These are phyloP conservation scores for Hypocrella siamensis DNA, from an alignment of 2,329 filamentous ascomycete species.

Conservation along the genomic window DNA sequence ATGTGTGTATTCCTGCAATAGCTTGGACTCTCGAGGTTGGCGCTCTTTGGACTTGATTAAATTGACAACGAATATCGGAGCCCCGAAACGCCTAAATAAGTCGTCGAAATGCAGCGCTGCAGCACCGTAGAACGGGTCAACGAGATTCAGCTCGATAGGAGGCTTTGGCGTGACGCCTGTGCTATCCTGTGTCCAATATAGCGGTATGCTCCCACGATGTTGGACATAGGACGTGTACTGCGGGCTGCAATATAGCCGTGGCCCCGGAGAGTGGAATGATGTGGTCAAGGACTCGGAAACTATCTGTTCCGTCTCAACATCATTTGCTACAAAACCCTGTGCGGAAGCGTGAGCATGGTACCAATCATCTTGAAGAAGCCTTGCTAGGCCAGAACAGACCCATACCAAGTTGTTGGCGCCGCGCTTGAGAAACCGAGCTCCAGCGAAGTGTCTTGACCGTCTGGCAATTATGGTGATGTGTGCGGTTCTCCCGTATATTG, in stretches of 20 bases:
- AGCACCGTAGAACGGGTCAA: constrained; percentile 89
- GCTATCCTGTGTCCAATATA: constrained; percentile 95
- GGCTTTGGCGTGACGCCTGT: constrained; percentile 92
- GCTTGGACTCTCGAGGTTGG: constrained; percentile 78
- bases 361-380: too few relatives aligned
- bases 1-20: constrained; percentile 73
- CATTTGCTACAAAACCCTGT: constrained; percentile 83
- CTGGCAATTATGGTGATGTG: constrained; percentile 91
- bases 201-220: constrained; percentile 87
- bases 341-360: too few relatives aligned
- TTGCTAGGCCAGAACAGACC: too few relatives aligned
- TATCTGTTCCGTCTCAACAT: constrained; percentile 97
- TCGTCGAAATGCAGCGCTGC: constrained; percentile 92
- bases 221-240: constrained; percentile 94
- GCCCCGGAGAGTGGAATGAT: constrained; percentile 85
- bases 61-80: constrained; percentile 82
- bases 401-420: constrained; percentile 70
- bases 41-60: constrained; percentile 81
- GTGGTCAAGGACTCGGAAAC: constrained; percentile 90
- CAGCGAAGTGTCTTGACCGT: constrained; percentile 83
- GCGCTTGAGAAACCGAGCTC: constrained; percentile 84
- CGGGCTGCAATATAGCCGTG: constrained; percentile 70
- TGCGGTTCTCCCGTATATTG: constrained; percentile 74
- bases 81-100: constrained; percentile 82
- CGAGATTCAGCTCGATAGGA: constrained; percentile 86